Evolutionary conservation across 441 rosid genomes (phyloP), one percentile per base, ranked within the genome.

Genomic region (Mallotus repandus): DNA sequence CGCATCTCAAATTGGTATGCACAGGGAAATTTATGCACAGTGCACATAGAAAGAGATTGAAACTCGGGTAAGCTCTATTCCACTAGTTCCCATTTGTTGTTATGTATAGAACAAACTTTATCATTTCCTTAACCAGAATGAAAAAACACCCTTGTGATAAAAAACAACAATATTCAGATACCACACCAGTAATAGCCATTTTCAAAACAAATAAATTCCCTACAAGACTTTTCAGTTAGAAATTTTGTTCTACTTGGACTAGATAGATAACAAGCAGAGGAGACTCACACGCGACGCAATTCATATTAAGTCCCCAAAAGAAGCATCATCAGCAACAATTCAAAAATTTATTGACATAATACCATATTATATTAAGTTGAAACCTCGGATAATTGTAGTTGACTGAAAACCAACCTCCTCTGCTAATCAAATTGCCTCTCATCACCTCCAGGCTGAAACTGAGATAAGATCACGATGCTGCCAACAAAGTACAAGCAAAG

Each of bases 401-500:
- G 75, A 80, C 62, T 32, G 63, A 71, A 62, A 78, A 64, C 72
- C 69, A 70, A 78, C 75, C 75, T 59, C 78, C 72, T 46, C 79
- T 67, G 82, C 81, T 70, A 45, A 75, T 56, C 67, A 71, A 62
- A 45, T 55, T 22, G 52, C 61, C 54, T 49, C 76, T 86, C 81
- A 86, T 75, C 89, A 84, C 71, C 83, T 87, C 95, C 95, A 90
- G 43, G 91, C 89, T 10, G 92, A 88, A 70, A 81, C 91, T 15
- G 92, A 82, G 38, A 88, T 78, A 35, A 90, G 91, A 78, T 88
- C 91, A 58, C 82, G 75, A 14, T 74, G 79, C 84, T 87, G 89
- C 95, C 95, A 90, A 69, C 83, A 90, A 29, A 90, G 92, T 46
- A 83, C 87, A 9, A 90, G 92, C 32, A 82, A 81, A 43, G 86